A percentile compares a stretch with the other conserved stretches of the same genome.
Conservation (phyloP, 768 basidiomycete genomes). For the Coprinopsis strossmayeri region DNA sequence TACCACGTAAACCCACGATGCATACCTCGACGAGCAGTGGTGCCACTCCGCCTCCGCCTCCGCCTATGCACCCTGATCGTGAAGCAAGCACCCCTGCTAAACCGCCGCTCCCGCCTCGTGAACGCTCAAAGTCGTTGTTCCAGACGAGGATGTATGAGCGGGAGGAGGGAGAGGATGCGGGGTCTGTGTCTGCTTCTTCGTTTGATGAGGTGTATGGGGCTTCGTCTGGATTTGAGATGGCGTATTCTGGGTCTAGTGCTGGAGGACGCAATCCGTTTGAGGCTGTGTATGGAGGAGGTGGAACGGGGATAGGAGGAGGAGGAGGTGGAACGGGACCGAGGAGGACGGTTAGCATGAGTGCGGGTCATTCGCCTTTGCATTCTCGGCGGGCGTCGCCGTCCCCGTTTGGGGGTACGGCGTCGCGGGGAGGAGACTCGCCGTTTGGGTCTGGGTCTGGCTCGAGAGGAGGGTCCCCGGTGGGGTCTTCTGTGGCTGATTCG, state of each 20-base stretch:
- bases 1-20: background rate
- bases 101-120: background rate
- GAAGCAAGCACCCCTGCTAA: slow-evolving; percentile 19
- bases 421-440: background rate
- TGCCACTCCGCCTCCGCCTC: slow-evolving; percentile 8
- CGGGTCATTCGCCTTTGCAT: no score
- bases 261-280: background rate
- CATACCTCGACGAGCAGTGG: background rate
- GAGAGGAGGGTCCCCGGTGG: background rate
- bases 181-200: background rate
- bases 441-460: background rate
- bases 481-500: background rate
- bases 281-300: background rate
- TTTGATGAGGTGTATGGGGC: background rate
- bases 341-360: no score
- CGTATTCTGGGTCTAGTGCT: background rate
- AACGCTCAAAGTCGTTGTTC: background rate
- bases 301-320: background rate
- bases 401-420: background rate
- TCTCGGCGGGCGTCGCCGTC: background rate
- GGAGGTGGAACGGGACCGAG: no score
- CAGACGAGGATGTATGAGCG: background rate
- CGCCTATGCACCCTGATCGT: slow-evolving; percentile 54
- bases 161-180: background rate
- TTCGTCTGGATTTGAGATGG: no score